Conservation (phyloP, 2,329 filamentous ascomycete genomes). For the Xylaria polymorpha region DNA sequence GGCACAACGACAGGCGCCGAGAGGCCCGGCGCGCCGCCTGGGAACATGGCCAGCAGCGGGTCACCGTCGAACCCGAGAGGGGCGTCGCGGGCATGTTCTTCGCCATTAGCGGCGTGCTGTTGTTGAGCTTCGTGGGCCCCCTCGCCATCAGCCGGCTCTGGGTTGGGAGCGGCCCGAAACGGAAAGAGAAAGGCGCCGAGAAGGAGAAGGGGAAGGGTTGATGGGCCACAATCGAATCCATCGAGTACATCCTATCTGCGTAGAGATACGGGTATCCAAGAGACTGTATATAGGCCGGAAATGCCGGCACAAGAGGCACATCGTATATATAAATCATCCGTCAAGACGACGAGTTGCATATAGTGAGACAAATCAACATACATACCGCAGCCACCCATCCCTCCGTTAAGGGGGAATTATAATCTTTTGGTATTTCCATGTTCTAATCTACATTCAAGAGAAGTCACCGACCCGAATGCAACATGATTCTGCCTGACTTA, state of each 20-base stretch:
- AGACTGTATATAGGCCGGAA: not conserved
- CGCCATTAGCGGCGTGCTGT: constrained; percentile 61
- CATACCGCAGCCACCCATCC: not conserved
- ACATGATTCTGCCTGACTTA: constrained; percentile 39
- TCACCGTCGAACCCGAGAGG: constrained; percentile 53
- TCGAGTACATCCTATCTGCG: not conserved
- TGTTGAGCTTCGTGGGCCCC: constrained; percentile 60
- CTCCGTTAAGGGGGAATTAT: not conserved
- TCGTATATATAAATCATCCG: not conserved
- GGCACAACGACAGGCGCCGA: constrained; percentile 66
- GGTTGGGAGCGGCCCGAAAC: constrained; percentile 39
- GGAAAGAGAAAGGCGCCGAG: constrained; percentile 16
- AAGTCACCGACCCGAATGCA: constrained; percentile 40
- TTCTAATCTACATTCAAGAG: constrained; percentile 52
- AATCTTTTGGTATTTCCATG: constrained; percentile 29
- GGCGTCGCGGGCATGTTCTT: constrained; percentile 60
- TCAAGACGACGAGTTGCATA: not conserved
- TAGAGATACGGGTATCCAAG: not conserved
- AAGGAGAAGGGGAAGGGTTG: constrained; percentile 9
- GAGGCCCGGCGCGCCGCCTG: constrained; percentile 53
- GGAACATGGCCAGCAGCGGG: constrained; percentile 44
- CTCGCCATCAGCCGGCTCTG: constrained; percentile 55
- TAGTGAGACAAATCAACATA: not conserved
- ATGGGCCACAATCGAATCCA: not conserved
- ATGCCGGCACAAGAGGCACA: not conserved